These are phyloP conservation scores for Cordyceps javanica DNA, from an alignment of 2,329 filamentous ascomycete species.

Conservation along the genomic window DNA sequence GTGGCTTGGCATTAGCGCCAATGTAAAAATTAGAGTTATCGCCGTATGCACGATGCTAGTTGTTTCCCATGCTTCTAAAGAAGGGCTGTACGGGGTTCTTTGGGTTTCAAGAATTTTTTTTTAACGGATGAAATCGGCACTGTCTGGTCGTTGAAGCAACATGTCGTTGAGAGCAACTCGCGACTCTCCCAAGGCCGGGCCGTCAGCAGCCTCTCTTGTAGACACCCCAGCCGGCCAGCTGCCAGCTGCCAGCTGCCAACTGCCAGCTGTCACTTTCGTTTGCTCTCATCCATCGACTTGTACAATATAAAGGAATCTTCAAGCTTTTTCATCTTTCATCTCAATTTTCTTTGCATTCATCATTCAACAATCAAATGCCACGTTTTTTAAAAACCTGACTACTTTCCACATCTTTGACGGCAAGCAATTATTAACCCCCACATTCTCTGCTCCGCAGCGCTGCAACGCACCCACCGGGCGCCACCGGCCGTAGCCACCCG, in stretches of 20 bases:
- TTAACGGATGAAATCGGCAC: too few relatives aligned
- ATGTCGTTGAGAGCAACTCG: neutral
- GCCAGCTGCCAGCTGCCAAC: neutral
- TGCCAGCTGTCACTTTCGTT: neutral
- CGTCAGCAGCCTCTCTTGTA: too few relatives aligned
- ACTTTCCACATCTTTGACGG: neutral
- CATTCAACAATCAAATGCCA: neutral
- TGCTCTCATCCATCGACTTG: neutral
- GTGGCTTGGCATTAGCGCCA: constrained; percentile 7
- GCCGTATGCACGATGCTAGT: neutral
- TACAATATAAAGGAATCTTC: neutral
- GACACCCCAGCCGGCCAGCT: too few relatives aligned
- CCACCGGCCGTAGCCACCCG: neutral
- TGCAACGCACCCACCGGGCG: neutral
- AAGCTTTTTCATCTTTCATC: neutral
- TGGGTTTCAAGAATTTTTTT: neutral
- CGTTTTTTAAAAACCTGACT: too few relatives aligned
- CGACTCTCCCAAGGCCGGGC: neutral
- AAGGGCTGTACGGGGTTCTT: too few relatives aligned
- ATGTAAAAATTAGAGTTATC: constrained; percentile 4
- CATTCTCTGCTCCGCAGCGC: neutral
- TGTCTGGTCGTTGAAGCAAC: too few relatives aligned
- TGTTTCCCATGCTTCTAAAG: neutral
- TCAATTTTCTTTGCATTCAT: too few relatives aligned
- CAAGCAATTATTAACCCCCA: neutral